Evolutionary conservation across 2,329 filamentous ascomycete genomes (phyloP), one percentile per base, ranked within the genome.

Genomic region (Fusarium abutilonis): DNA sequence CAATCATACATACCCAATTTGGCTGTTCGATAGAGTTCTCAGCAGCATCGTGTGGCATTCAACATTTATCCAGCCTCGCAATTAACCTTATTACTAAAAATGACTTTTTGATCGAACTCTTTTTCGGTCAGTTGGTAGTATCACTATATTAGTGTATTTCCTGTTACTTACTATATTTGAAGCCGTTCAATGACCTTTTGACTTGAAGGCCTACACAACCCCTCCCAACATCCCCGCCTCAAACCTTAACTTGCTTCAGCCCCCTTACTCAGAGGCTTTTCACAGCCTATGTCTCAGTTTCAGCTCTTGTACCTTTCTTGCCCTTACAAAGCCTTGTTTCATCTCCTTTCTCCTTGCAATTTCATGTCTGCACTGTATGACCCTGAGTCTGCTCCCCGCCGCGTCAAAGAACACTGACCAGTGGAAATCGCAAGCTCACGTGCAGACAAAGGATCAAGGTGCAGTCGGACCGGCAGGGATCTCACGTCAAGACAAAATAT

Each of bases 401-500:
- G 46, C 46, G 60, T 32, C 8, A 43, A 35, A 38, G 10, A 29
- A 42, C 35, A 29, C 40, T 32, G 39, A 13, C 46, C 52, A 46
- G 49, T 57, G n/a, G 40, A 28, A 28, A 58, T 36, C 17, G 51
- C 15, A 52, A 52, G 42, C 58, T n/a, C 52, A 53, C 47, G 34
- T 63, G 61, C 52, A 65, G 42, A 29, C 13, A 47, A 45, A 58
- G 38, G 23, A 26, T 26, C 23, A 8, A 57, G 48, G 51, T 35
- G 41, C 60, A 64, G 39, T 64, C 51, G 59, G 53, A 45, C 52
- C 40, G 48, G 36, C 40, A 42, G 44, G 41, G 50, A 52, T 63
- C 14, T 29, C 15, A 44, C 39, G 17, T 44, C 38, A 26, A 56
- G 48, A 52, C 31, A 31, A 52, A 50, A 41, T 56, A 61, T 58